Percentiles rank a stretch among this genome's conserved stretches.
Conservation (phyloP, 78 protist genomes). For the Pigoraptor vietnamica region DNA sequence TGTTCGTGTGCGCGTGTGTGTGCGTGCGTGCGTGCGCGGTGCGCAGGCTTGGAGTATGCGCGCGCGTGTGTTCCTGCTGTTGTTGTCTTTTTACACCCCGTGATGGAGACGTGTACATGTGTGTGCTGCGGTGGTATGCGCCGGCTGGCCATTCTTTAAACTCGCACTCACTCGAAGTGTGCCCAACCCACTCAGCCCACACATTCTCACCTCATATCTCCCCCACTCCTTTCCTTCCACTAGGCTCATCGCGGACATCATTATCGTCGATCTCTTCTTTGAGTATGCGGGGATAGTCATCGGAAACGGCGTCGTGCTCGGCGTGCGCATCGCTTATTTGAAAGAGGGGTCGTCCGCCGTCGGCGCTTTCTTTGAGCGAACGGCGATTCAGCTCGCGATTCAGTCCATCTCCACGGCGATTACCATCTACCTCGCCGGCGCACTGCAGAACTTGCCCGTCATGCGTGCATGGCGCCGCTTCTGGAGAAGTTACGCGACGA, state of each 20-base stretch:
- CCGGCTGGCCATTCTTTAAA: no score
- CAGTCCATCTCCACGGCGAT: background rate
- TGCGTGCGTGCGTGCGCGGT: no score
- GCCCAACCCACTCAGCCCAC: no score
- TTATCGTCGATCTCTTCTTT: background rate
- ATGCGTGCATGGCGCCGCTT: background rate
- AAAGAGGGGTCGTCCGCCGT: background rate
- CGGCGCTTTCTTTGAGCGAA: background rate
- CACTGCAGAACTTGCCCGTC: background rate
- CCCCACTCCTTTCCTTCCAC: no score
- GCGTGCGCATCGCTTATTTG: background rate
- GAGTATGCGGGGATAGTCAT: background rate
- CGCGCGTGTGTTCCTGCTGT: no score
- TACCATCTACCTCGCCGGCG: background rate
- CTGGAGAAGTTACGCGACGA: background rate
- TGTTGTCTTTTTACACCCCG: no score
- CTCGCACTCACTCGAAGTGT: no score
- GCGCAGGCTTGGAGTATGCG: no score
- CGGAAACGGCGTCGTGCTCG: background rate
- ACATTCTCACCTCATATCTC: no score
- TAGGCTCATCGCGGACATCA: background rate
- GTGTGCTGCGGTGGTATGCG: no score
- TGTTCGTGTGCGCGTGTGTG: no score
- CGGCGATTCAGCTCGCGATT: background rate
- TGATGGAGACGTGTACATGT: no score